These are phyloP conservation scores for Triadica sebifera DNA, from an alignment of 345 rosid genomes.

Conservation along the genomic window DNA sequence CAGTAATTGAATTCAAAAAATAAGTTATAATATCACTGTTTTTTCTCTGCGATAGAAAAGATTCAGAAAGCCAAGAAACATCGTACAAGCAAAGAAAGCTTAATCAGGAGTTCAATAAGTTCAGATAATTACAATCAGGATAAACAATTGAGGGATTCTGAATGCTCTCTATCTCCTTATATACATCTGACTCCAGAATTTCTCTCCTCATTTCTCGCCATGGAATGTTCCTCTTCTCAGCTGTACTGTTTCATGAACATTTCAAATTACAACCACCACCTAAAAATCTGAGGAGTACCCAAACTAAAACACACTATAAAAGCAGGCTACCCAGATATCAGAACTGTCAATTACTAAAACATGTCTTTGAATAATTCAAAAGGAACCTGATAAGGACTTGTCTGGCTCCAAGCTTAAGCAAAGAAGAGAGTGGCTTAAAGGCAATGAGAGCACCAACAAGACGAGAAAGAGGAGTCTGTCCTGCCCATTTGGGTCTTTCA, in stretches of 20 bases:
- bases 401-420: constrained; percentile 66
- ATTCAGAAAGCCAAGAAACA: not conserved
- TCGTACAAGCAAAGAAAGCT: not conserved
- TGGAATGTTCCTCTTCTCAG: constrained; percentile 58
- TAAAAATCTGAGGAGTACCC: constrained; percentile 1
- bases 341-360: not conserved
- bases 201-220: constrained; percentile 56
- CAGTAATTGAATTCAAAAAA: not conserved
- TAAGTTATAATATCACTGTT: not conserved
- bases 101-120: not conserved
- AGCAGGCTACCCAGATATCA: not conserved
- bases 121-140: constrained; percentile 49
- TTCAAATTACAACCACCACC: constrained; percentile 1
- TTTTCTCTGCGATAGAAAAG: not conserved
- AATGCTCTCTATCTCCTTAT: constrained; percentile 48
- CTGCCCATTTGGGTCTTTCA: constrained; percentile 62
- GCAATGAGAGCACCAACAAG: constrained; percentile 51
- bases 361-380: not conserved
- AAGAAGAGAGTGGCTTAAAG: constrained; percentile 53
- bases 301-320: not conserved
- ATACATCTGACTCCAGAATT: constrained; percentile 64
- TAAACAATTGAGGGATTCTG: constrained; percentile 45
- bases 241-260: constrained; percentile 45
- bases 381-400: constrained; percentile 57
- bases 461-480: constrained; percentile 58